Evolutionary conservation across 257 asterid species (phyloP), one percentile per base, ranked within the genome.

Genomic region (Craterostigma plantagineum): DNA sequence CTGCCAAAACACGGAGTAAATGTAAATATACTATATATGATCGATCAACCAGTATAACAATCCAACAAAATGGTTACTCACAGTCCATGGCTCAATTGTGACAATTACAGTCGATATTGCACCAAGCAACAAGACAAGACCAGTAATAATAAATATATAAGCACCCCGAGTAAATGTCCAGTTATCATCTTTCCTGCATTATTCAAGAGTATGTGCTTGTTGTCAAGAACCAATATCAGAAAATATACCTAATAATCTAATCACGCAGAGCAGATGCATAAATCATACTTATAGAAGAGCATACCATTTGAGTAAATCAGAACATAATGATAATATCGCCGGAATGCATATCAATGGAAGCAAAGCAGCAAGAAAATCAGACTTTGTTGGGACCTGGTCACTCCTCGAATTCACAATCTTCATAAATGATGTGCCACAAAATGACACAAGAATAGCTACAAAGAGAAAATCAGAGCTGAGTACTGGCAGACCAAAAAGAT

Each of bases 301-400:
- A 12, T n/a, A 90, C 99, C 99, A 90, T 70, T 90, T 90, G 43
- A 83, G 74, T 61, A 90, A 68, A 57, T 95, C 99, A 51, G 87
- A 60, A 49, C 77, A 76, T 38, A 90, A 76, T 33, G 91, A 74
- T 52, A 90, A 54, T 30, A 90, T 42, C 16, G 99, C 99, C 7
- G 99, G 96, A 57, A 75, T 77, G 73, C 99, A 90, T 51, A 79
- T 68, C 72, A 90, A 70, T 14, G 95, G 99, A 63, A 90, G 92
- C 63, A 90, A 66, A 37, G 99, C 93, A 38, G 84, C 99, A 8
- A 90, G 87, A 61, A 90, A 90, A 67, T 90, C 99, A 14, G 77
- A 63, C 65, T 77, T 67, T 48, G 79, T 77, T 13, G 96, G 96
- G 67, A 70, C 69, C 70, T 68, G 87, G 57, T 80, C 91, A 18